Conservation (phyloP, 257 asterid species). For the Perilla frutescens region DNA sequence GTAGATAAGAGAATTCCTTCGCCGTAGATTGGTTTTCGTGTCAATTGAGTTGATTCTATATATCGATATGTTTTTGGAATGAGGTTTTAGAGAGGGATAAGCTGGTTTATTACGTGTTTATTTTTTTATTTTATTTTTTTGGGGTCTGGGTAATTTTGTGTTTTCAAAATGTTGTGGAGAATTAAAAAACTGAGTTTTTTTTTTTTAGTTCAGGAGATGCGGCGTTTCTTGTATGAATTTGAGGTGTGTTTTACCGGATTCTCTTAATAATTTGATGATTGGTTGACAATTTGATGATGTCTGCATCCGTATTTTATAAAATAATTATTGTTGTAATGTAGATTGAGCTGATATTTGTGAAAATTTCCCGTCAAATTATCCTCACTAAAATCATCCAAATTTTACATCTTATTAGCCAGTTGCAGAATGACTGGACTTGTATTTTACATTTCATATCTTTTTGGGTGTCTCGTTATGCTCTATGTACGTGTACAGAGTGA, state of each 20-base stretch:
- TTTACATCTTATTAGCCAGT: slow-evolving; percentile 1
- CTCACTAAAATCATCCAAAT: not conserved
- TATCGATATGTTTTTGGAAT: not conserved
- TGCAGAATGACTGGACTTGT: slow-evolving; percentile 4
- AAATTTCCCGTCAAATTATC: not conserved
- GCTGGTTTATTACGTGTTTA: not conserved
- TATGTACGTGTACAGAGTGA: slow-evolving; percentile 37
- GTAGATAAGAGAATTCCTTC: slow-evolving; percentile 3
- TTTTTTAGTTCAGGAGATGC: not conserved
- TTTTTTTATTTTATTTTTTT: not conserved
- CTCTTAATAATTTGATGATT: slow-evolving; percentile 18
- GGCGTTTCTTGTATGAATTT: not conserved
- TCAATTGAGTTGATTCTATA: not conserved
- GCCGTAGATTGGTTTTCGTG: slow-evolving; percentile 2
- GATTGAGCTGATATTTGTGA: not conserved
- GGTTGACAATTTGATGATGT: not conserved
- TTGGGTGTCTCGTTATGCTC: slow-evolving; percentile 20
- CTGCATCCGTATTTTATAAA: not conserved
- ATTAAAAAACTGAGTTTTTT: not conserved
- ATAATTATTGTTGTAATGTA: not conserved
- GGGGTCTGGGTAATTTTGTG: not conserved
- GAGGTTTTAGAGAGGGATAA: slow-evolving; percentile 23
- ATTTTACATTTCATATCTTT: not conserved
- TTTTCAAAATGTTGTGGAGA: too few relatives aligned
- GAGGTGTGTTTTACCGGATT: not conserved